Evolutionary conservation across 1,284 basidiomycete species (phyloP), one percentile per base, ranked within the genome.

Genomic region (Cryptococcus jaspeensis): DNA sequence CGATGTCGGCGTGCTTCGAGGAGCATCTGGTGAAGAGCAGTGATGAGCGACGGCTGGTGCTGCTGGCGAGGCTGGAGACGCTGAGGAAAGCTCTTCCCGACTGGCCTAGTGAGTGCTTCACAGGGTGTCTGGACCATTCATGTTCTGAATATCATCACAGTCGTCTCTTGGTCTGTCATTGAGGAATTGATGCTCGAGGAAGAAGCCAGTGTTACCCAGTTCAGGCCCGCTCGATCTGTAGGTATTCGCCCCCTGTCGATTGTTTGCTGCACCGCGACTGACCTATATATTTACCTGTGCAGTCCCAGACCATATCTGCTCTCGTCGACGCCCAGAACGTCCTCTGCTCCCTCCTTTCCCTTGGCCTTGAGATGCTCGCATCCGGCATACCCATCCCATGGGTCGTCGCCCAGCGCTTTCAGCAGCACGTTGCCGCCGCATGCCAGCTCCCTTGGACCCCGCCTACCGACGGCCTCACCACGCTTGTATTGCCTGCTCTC

Each of bases 311-410:
- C 5, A 36, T 56, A 4, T 56, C 62, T 0, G 72, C 69, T 0
- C 58, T 71, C 0, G 32, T 51, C 1, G 73, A 75, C 28, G 63
- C 70, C 6, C 61, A 68, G 28, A 48, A 61, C 3, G 65, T 73
- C 8, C 65, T 70, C 28, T 62, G 61, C 1, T 48, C 59, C 2
- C 53, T 71, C 2, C 38, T 72, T 6, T 57, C 67, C 1, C 53
- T 75, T 0, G 72, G 70, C 0, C 55, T 75, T 22, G 58, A 71
- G 38, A 73, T 74, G 70, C 52, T 75, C 3, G 59, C 73, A 0
- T 43, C 63, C 2, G 72, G 70, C 0, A 60, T 74, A 1, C 38
- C 52, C 1, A 66, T 71, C 25, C 52, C 59, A 1, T 75, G 70
- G 67, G 39, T 50, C 0, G 18, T 52, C 1, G 59, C 68, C 4